Evolutionary conservation across 495 filamentous ascomycete genomes (phyloP).

Genomic region (Penicillium turbatum): DNA sequence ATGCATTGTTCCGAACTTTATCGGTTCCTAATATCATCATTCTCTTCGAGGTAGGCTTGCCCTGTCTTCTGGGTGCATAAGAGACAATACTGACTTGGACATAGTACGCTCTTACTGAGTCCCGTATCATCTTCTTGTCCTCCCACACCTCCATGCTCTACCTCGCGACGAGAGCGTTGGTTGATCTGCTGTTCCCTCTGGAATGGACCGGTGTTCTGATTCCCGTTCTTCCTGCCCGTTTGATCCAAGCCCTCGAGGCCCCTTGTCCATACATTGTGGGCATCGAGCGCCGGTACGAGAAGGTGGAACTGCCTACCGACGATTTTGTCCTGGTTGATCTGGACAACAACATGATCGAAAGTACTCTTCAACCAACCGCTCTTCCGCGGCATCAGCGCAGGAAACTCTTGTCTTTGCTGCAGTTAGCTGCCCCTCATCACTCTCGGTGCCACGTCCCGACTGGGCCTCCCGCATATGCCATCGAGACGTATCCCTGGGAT

Average conservation of each 20-base stretch:
- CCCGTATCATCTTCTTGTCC: constrained; percentile 91
- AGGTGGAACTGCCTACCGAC: constrained; percentile 87
- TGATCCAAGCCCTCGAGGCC: constrained; percentile 86
- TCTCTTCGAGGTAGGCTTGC: constrained; percentile 63
- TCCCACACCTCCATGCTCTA: constrained; percentile 97
- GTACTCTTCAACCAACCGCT: constrained; percentile 63
- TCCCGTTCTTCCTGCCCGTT: constrained; percentile 79
- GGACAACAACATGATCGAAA: constrained; percentile 83
- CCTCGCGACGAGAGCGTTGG: constrained; percentile 77
- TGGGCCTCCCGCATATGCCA: constrained; percentile 88
- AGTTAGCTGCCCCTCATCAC: constrained; percentile 86
- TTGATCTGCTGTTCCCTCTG: constrained; percentile 81
- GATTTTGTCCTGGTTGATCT: constrained; percentile 94
- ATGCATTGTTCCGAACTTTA: constrained; percentile 83
- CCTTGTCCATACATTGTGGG: constrained; percentile 97
- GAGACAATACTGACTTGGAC: constrained; percentile 7
- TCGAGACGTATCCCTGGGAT: constrained; percentile 88
- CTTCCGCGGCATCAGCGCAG: constrained; percentile 85
- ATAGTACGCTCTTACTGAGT: constrained; percentile 80
- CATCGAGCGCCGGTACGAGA: constrained; percentile 89
- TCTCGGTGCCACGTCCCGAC: constrained; percentile 78
- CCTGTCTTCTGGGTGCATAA: neutral
- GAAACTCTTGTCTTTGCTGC: constrained; percentile 83
- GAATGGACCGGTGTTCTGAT: constrained; percentile 93
- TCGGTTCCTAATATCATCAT: constrained; percentile 88